These are phyloP conservation scores for Debaryomyces fabryi DNA, from an alignment of 1,139 yeast species.

Conservation along the genomic window DNA sequence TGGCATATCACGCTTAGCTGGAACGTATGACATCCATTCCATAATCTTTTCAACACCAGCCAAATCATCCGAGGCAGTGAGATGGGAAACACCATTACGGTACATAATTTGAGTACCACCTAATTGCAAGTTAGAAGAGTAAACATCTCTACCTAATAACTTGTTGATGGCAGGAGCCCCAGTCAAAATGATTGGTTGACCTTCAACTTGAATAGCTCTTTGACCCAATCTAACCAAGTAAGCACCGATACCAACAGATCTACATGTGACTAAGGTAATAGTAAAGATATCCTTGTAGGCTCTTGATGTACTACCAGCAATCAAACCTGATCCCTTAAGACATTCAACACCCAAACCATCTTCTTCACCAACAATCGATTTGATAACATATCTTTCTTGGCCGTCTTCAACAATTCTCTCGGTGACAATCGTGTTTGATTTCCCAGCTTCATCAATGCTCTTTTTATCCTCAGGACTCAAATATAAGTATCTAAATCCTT, in stretches of 20 bases:
- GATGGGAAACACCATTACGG: constrained; percentile 95
- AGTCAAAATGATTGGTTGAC: constrained; percentile 96
- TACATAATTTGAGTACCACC: constrained; percentile 99
- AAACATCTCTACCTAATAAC: constrained; percentile 93
- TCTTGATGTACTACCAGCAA: constrained; percentile 97
- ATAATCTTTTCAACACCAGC: constrained; percentile 95
- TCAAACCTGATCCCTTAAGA: constrained; percentile 95
- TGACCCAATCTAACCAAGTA: constrained; percentile 96
- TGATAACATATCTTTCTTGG: constrained; percentile 77
- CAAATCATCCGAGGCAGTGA: constrained; percentile 92
- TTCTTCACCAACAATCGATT: constrained; percentile 87
- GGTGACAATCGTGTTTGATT: constrained; percentile 65
- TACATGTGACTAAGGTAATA: constrained; percentile 92
- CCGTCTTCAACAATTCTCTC: constrained; percentile 86
- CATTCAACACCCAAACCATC: constrained; percentile 99
- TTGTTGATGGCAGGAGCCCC: constrained; percentile 99
- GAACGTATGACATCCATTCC: constrained; percentile 96
- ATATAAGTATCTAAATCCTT: constrained; percentile 90
- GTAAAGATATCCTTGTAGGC: constrained; percentile 98
- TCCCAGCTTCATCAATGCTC: constrained; percentile 60
- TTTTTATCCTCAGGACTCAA: constrained; percentile 70
- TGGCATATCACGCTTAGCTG: constrained; percentile 87
- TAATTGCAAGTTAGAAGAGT: constrained; percentile 92
- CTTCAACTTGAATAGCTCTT: constrained; percentile 98
- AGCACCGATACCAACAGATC: constrained; percentile 99